Conservation (phyloP, 2,329 filamentous ascomycete genomes). For the Trichoderma polysporum region DNA sequence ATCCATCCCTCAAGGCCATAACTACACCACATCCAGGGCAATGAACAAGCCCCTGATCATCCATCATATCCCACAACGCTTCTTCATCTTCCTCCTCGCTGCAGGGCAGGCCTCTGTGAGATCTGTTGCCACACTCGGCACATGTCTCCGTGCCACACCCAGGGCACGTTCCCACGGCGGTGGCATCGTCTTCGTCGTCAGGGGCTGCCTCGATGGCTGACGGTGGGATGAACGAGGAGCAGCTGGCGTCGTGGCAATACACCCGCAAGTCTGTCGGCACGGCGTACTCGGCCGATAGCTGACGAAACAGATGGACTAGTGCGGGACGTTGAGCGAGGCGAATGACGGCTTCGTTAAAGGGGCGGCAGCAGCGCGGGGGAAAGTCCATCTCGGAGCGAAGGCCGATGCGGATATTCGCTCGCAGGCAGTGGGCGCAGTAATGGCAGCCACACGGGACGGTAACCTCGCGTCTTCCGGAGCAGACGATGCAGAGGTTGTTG, state of each 20-base stretch:
- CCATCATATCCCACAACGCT: slow-evolving; percentile 30
- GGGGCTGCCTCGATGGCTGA: not conserved
- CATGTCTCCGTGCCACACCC: slow-evolving; percentile 24
- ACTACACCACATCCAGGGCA: slow-evolving; percentile 28
- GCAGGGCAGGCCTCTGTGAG: slow-evolving; percentile 21
- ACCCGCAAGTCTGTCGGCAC: slow-evolving; percentile 12
- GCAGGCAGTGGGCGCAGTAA: slow-evolving; percentile 28
- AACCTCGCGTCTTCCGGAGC: slow-evolving; percentile 7
- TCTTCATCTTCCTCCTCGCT: slow-evolving; percentile 18
- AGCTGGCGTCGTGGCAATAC: slow-evolving; percentile 28
- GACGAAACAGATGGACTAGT: slow-evolving; percentile 27
- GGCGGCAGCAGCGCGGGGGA: slow-evolving; percentile 28
- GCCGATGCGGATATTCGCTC: slow-evolving; percentile 24
- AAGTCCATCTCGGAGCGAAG: slow-evolving; percentile 26
- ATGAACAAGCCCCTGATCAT: slow-evolving; percentile 25
- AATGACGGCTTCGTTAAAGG: slow-evolving; percentile 23
- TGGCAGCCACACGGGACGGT: slow-evolving; percentile 24
- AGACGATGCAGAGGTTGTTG: slow-evolving; percentile 24
- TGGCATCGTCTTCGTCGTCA: not conserved
- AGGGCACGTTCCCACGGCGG: slow-evolving; percentile 17
- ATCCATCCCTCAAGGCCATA: slow-evolving; percentile 26
- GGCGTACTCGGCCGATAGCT: slow-evolving; percentile 14
- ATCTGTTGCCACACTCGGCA: slow-evolving; percentile 2
- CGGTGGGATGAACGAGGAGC: slow-evolving; percentile 27
- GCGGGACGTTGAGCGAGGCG: slow-evolving; percentile 20